Percentiles rank a stretch among this genome's conserved stretches.
Conservation (phyloP, 257 asterid genomes). For the Dorcoceras hygrometricum region DNA sequence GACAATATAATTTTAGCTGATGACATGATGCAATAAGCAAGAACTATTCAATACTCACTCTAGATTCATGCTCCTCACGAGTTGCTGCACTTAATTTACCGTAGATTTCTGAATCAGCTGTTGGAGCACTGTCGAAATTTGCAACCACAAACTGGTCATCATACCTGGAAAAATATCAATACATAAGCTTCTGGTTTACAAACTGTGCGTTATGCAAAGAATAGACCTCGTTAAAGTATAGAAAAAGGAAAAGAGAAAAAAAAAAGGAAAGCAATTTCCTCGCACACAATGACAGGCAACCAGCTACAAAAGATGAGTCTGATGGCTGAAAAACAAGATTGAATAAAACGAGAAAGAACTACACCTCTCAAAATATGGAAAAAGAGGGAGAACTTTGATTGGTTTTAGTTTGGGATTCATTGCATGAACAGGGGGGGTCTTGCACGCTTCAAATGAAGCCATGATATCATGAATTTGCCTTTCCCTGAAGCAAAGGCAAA, state of each 20-base stretch:
- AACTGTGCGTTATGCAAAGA: slow-evolving; percentile 17
- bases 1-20: slow-evolving; percentile 1
- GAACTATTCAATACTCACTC: slow-evolving; percentile 41
- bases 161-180: slow-evolving; percentile 44
- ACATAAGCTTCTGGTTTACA: slow-evolving; percentile 12
- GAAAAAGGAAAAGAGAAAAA: too few relatives aligned
- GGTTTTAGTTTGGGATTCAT: slow-evolving; percentile 59
- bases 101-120: slow-evolving; percentile 74
- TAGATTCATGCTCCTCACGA: slow-evolving; percentile 71
- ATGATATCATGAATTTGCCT: slow-evolving; percentile 67
- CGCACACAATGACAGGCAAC: background rate
- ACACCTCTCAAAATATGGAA: slow-evolving; percentile 85
- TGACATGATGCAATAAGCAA: slow-evolving; percentile 1
- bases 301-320: background rate
- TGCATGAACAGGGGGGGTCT: slow-evolving; percentile 75
- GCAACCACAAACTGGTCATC: slow-evolving; percentile 76
- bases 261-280: background rate
- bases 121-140: slow-evolving; percentile 84
- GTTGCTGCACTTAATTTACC: slow-evolving; percentile 56
- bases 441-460: slow-evolving; percentile 83
- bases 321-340: slow-evolving; percentile 1
- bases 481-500: slow-evolving; percentile 43
- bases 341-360: slow-evolving; percentile 18
- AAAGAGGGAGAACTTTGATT: slow-evolving; percentile 65
- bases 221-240: background rate